A percentile compares a stretch with the other conserved stretches of the same genome.
Conservation (phyloP, 2,329 filamentous ascomycete genomes). For the Macrophomina tecta region DNA sequence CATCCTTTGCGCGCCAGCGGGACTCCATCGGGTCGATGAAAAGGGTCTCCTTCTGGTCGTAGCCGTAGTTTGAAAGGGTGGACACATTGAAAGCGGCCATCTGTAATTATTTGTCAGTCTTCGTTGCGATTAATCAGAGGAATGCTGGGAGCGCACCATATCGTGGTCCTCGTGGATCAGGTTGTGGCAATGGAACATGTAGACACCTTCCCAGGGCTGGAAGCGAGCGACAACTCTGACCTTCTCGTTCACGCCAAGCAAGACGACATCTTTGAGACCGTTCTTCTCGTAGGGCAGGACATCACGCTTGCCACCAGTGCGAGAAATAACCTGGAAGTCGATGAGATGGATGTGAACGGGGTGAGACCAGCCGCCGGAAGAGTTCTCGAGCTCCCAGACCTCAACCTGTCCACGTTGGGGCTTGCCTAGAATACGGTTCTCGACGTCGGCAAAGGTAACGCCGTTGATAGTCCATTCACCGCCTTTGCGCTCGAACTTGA, state of each 20-base stretch:
- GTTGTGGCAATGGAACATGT: conserved; percentile 55
- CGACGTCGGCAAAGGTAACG: conserved; percentile 41
- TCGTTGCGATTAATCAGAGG: not conserved
- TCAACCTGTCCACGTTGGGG: conserved; percentile 43
- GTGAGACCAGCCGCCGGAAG: conserved; percentile 58
- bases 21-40: conserved; percentile 43
- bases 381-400: conserved; percentile 52
- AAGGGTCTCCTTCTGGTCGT: conserved; percentile 40
- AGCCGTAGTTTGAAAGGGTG: conserved; percentile 38
- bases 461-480: conserved; percentile 44
- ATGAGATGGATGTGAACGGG: conserved; percentile 65
- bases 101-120: conserved; percentile 38
- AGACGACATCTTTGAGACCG: conserved; percentile 65
- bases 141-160: conserved; percentile 31
- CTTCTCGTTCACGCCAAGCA: conserved; percentile 57
- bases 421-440: conserved; percentile 42
- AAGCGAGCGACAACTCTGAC: conserved; percentile 38
- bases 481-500: conserved; percentile 40
- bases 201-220: conserved; percentile 43
- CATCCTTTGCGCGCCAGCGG: conserved; percentile 37
- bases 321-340: conserved; percentile 61
- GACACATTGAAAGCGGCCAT: conserved; percentile 53
- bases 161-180: conserved; percentile 54
- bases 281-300: conserved; percentile 61
- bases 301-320: conserved; percentile 51